phyloP scores from a whole-genome alignment of 345 rosid genomes.

The Brassica napus region DNA sequence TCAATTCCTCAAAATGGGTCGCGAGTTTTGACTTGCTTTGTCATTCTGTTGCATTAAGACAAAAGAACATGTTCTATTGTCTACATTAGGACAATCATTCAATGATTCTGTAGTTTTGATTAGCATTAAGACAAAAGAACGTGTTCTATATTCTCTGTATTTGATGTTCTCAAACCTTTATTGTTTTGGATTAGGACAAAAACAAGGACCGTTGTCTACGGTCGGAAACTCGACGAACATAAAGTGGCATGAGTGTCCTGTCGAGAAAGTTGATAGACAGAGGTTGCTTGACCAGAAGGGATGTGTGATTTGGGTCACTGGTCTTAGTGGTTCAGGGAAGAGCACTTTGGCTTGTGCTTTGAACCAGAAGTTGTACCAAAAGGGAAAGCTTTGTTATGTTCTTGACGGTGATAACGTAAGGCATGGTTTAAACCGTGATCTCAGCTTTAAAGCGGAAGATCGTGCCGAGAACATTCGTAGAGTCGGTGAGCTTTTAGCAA shows the following conservation, averaged over 20 bases:
- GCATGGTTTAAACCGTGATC: slow-evolving; percentile 76
- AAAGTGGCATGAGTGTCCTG: slow-evolving; percentile 72
- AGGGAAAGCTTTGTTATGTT: slow-evolving; percentile 68
- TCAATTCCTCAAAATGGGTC: no score
- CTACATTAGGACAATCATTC: no score
- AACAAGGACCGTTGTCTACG: slow-evolving; percentile 47
- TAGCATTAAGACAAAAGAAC: no score
- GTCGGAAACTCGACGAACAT: slow-evolving; percentile 66
- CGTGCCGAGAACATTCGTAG: slow-evolving; percentile 76
- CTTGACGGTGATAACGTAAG: slow-evolving; percentile 84
- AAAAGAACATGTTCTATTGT: no score
- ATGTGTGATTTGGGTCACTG: slow-evolving; percentile 80
- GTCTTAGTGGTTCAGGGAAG: slow-evolving; percentile 91
- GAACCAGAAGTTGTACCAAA: slow-evolving; percentile 51
- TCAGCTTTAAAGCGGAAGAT: slow-evolving; percentile 71
- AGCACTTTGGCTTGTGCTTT: slow-evolving; percentile 83
- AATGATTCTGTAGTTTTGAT: no score
- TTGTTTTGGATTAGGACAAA: slow-evolving; percentile 45
- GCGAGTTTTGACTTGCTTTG: no score
- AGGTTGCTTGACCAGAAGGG: slow-evolving; percentile 78
- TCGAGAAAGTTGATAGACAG: slow-evolving; percentile 63
- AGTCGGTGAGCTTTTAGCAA: slow-evolving; percentile 50
- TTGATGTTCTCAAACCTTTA: no score
- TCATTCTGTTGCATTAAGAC: no score
- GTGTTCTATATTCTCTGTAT: neutral